Conservation (phyloP, 139 green algal genomes). For the Asterochloris erici region DNA sequence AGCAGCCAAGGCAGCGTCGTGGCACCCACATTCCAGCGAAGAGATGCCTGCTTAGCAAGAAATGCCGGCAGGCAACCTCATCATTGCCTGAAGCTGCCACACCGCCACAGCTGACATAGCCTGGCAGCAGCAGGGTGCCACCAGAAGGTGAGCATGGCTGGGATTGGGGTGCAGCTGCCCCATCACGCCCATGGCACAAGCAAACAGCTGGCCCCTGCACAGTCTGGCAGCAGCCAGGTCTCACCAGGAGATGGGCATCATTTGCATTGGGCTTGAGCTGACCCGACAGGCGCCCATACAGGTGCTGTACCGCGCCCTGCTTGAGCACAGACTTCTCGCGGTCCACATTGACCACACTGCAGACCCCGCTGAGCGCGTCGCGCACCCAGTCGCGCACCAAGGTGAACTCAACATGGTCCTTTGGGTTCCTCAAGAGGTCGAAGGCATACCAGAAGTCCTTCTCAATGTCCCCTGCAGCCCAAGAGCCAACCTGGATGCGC, state of each 20-base stretch:
- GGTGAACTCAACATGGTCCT: constrained; percentile 95
- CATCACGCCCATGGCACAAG: constrained; percentile 51
- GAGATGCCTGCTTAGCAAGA: too few species aligned
- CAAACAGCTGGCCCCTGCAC: not conserved
- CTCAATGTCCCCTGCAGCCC: constrained; percentile 58
- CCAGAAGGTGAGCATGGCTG: constrained; percentile 64
- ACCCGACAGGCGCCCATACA: constrained; percentile 86
- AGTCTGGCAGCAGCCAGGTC: not conserved
- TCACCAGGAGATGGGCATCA: constrained; percentile 66
- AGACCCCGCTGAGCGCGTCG: constrained; percentile 49
- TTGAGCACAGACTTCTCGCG: constrained; percentile 88
- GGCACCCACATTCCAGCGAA: too few species aligned
- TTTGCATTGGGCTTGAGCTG: constrained; percentile 40
- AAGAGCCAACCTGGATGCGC: not conserved
- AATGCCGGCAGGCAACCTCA: too few species aligned
- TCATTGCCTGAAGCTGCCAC: not conserved
- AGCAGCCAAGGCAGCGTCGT: too few species aligned
- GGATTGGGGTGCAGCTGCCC: constrained; percentile 48
- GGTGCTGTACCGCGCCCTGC: constrained; percentile 89
- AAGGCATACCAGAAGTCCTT: constrained; percentile 85
- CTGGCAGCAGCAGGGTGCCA: not conserved
- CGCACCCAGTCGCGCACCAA: constrained; percentile 80
- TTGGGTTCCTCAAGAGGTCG: constrained; percentile 80
- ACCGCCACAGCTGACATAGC: not conserved
- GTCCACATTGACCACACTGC: constrained; percentile 66